A percentile compares a stretch with the other conserved stretches of the same genome.
Evolutionary conservation across 345 rosid species (phyloP).

Genomic region (Aquilaria malaccensis): DNA sequence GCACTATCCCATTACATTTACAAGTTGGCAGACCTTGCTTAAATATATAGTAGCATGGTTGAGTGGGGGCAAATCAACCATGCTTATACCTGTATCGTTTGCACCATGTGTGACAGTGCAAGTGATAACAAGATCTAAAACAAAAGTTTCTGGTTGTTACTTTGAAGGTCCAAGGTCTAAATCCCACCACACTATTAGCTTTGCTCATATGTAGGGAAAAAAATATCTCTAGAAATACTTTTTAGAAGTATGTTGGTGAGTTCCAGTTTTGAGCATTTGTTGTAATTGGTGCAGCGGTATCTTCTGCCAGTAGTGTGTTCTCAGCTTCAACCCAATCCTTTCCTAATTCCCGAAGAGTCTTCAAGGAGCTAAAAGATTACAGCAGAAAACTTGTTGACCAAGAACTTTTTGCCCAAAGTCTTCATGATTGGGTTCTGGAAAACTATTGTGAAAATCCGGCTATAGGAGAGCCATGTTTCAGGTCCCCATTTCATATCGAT

Average conservation of each 20-base stretch:
- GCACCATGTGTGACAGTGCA: not conserved
- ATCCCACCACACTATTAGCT: not conserved
- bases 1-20: too few species aligned
- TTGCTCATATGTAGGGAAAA: not conserved
- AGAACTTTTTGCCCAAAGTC: slow-evolving; percentile 30
- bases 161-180: not conserved
- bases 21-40: not conserved
- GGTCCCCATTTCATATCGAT: slow-evolving; percentile 38
- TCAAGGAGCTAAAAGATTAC: slow-evolving; percentile 44
- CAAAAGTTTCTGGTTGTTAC: not conserved
- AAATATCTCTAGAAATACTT: not conserved
- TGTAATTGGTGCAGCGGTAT: slow-evolving; percentile 25
- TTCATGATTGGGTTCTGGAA: slow-evolving; percentile 42
- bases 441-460: slow-evolving; percentile 20
- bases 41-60: too few species aligned
- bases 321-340: slow-evolving; percentile 36
- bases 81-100: too few species aligned
- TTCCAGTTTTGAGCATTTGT: slow-evolving; percentile 10
- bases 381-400: slow-evolving; percentile 27
- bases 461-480: slow-evolving; percentile 22
- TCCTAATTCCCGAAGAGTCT: slow-evolving; percentile 36
- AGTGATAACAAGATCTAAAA: not conserved
- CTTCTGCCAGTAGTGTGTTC: slow-evolving; percentile 37
- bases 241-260: not conserved
- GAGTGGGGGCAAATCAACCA: too few species aligned